A percentile compares a stretch with the other conserved stretches of the same genome.
phyloP scores from a whole-genome alignment of 306 rosid genomes.

The Psophocarpus tetragonolobus region DNA sequence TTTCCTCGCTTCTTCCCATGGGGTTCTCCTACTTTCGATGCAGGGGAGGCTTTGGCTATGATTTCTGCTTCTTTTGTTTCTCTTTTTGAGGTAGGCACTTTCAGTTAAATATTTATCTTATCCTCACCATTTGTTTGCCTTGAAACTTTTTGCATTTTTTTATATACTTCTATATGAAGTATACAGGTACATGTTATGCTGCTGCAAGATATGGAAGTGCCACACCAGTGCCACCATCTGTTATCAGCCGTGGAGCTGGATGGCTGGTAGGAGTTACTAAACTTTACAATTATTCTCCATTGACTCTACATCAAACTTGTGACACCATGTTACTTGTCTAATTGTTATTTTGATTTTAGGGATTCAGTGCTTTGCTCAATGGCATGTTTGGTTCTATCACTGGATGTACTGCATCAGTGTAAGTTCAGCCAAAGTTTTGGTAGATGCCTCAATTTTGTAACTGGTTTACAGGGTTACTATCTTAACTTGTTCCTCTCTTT shows the following conservation, averaged over 20 bases:
- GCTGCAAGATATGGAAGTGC: conserved; percentile 84
- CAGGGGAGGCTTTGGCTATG: conserved; percentile 83
- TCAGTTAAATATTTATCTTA: not conserved
- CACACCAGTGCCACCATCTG: conserved; percentile 90
- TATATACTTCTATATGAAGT: conserved; percentile 45
- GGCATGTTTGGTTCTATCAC: conserved; percentile 73
- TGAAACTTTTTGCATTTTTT: not conserved
- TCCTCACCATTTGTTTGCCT: not conserved
- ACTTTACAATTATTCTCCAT: conserved; percentile 9
- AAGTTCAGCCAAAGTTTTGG: conserved; percentile 21
- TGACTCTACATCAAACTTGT: not conserved
- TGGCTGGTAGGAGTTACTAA: conserved; percentile 63
- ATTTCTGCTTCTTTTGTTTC: conserved; percentile 81
- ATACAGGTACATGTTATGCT: conserved; percentile 73
- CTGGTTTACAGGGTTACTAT: not conserved
- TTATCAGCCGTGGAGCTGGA: conserved; percentile 75
- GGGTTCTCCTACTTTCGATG: conserved; percentile 86
- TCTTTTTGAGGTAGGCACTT: conserved; percentile 62
- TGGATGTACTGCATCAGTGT: conserved; percentile 80
- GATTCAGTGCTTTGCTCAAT: conserved; percentile 61
- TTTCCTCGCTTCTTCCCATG: conserved; percentile 85
- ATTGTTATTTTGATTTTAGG: conserved; percentile 51
- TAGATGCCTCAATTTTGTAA: not conserved
- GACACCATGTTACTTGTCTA: not conserved
- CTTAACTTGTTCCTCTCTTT: not conserved